Evolutionary conservation across 768 basidiomycete species (phyloP).

Genomic region (Suillus spraguei): DNA sequence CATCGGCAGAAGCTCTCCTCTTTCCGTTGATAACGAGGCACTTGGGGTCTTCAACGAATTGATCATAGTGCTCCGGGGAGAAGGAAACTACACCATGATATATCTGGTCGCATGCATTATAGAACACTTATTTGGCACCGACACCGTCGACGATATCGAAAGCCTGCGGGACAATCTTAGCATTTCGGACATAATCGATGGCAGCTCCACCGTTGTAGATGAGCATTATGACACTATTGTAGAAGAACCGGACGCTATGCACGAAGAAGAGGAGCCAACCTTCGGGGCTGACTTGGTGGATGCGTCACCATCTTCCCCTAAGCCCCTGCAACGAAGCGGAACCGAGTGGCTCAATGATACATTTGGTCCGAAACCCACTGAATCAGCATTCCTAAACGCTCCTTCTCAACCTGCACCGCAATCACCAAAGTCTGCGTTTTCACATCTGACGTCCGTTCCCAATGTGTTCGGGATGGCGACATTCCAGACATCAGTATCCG

Average conservation of each 20-base stretch:
- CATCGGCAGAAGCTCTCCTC: constrained; percentile 65
- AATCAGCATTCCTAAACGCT: constrained; percentile 23
- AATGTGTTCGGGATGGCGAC: constrained; percentile 36
- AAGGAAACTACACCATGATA: constrained; percentile 70
- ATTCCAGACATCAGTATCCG: constrained; percentile 21
- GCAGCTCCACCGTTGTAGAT: constrained; percentile 38
- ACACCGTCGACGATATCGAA: constrained; percentile 78
- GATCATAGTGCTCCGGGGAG: constrained; percentile 60
- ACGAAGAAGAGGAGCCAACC: constrained; percentile 22
- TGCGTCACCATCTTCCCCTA: constrained; percentile 9
- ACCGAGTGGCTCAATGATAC: constrained; percentile 36
- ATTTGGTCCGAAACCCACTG: constrained; percentile 31
- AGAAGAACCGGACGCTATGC: constrained; percentile 27
- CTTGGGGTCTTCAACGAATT: constrained; percentile 69
- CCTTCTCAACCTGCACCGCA: constrained; percentile 19
- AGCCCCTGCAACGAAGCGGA: constrained; percentile 28
- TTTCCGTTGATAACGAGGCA: constrained; percentile 63
- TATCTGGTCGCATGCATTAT: constrained; percentile 90
- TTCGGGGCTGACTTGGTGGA: constrained; percentile 21
- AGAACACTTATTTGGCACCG: constrained; percentile 83
- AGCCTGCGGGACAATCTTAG: constrained; percentile 57
- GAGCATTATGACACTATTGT: constrained; percentile 24
- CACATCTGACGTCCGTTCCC: constrained; percentile 33
- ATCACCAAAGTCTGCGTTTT: constrained; percentile 34
- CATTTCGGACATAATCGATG: constrained; percentile 72